A percentile compares a stretch with the other conserved stretches of the same genome.
These are phyloP conservation scores for Sugiyamaella japonica DNA, from an alignment of 1,139 yeast genomes.

Conservation along the genomic window DNA sequence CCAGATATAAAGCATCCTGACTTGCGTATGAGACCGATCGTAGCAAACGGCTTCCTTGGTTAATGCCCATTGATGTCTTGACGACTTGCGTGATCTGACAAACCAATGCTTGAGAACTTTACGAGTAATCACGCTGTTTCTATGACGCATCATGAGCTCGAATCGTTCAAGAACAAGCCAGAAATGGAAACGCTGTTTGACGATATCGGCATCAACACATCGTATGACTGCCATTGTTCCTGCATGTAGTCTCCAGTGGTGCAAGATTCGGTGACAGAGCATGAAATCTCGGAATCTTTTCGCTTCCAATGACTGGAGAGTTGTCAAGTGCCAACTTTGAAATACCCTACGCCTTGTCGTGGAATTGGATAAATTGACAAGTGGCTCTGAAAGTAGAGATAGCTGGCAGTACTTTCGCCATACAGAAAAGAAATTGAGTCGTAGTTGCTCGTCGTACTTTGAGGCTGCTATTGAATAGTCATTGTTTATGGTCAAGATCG, in stretches of 20 bases:
- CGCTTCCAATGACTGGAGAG: constrained; percentile 25
- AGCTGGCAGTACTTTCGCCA: constrained; percentile 13
- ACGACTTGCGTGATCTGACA: constrained; percentile 1
- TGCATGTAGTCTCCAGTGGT: constrained; percentile 26
- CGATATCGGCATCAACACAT: constrained; percentile 13
- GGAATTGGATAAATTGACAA: background rate
- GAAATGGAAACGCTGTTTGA: constrained; percentile 17
- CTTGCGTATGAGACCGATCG: constrained; percentile 7
- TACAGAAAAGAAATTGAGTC: background rate
- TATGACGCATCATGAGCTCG: constrained; percentile 20
- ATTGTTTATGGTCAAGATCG: background rate
- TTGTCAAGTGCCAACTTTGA: constrained; percentile 24
- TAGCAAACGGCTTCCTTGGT: constrained; percentile 12
- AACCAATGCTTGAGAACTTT: constrained; percentile 23
- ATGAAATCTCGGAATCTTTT: constrained; percentile 27
- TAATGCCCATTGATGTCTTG: constrained; percentile 14
- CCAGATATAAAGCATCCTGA: constrained; percentile 18
- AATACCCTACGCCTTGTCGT: constrained; percentile 9
- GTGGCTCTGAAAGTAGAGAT: background rate
- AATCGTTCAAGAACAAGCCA: constrained; percentile 29
- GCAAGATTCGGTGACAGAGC: constrained; percentile 21
- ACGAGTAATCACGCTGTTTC: constrained; percentile 15
- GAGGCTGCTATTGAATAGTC: constrained; percentile 1
- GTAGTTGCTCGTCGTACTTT: background rate
- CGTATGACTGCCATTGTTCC: constrained; percentile 12